A percentile compares a stretch with the other conserved stretches of the same genome.
phyloP scores from a whole-genome alignment of 202 grass and related monocot genomes.

The Carex sylvatica region DNA sequence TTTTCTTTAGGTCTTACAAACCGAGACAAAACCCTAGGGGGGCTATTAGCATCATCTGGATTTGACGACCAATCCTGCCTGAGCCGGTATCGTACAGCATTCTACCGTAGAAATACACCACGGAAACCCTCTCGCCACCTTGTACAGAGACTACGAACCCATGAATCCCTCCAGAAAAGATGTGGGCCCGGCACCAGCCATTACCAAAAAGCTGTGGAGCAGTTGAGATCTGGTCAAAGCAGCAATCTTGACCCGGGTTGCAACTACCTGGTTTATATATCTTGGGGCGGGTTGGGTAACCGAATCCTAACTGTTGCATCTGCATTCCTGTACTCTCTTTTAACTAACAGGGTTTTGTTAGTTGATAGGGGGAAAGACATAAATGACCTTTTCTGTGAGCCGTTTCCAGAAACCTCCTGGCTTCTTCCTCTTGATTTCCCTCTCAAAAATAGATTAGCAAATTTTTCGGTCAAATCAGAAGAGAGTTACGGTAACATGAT shows the following conservation, averaged over 20 bases:
- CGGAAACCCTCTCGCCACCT: conserved; percentile 58
- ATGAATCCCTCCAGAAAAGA: conserved; percentile 71
- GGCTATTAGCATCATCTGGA: conserved; percentile 45
- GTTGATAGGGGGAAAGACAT: conserved; percentile 48
- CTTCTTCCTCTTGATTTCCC: conserved; percentile 72
- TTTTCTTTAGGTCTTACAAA: conserved; percentile 25
- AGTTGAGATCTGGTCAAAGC: conserved; percentile 45
- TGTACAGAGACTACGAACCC: conserved; percentile 54
- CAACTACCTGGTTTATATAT: conserved; percentile 79
- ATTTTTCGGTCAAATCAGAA: conserved; percentile 38
- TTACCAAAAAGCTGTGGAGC: conserved; percentile 48
- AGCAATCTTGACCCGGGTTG: conserved; percentile 40
- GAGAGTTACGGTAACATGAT: conserved; percentile 76
- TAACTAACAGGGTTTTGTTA: conserved; percentile 80
- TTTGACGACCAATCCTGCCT: conserved; percentile 61
- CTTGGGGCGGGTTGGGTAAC: conserved; percentile 83
- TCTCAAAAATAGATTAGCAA: conserved; percentile 39
- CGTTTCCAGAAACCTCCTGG: conserved; percentile 89
- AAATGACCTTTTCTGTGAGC: conserved; percentile 83
- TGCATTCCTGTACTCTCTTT: conserved; percentile 81
- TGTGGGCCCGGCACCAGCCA: conserved; percentile 61
- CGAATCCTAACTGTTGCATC: conserved; percentile 74
- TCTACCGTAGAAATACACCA: conserved; percentile 42
- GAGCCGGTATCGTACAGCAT: conserved; percentile 74
- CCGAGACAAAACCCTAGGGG: conserved; percentile 51